Conservation (phyloP, 306 rosid genomes). For the Corylus heterophylla region DNA sequence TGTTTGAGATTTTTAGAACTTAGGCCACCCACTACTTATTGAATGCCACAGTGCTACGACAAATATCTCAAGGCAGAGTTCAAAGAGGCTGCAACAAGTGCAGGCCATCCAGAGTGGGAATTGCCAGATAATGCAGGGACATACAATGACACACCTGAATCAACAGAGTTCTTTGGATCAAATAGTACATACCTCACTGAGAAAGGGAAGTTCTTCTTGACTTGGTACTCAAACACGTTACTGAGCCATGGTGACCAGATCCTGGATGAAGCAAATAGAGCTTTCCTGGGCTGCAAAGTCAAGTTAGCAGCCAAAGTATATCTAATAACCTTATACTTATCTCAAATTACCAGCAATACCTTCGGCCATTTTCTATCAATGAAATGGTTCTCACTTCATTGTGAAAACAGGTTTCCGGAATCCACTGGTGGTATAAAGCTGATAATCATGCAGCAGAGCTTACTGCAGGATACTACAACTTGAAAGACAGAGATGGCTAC, state of each 20-base stretch:
- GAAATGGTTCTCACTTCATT: slow-evolving; percentile 15
- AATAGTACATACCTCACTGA: slow-evolving; percentile 67
- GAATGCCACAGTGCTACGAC: slow-evolving; percentile 73
- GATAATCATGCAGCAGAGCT: slow-evolving; percentile 87
- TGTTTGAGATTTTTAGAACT: background rate
- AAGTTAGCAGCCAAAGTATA: slow-evolving; percentile 86
- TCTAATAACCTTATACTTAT: background rate
- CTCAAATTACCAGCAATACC: slow-evolving; percentile 3
- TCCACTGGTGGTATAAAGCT: slow-evolving; percentile 89
- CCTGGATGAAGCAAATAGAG: slow-evolving; percentile 80
- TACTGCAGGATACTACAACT: slow-evolving; percentile 85
- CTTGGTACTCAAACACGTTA: slow-evolving; percentile 86
- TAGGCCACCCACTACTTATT: slow-evolving; percentile 9
- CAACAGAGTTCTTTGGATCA: slow-evolving; percentile 67
- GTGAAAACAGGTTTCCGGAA: slow-evolving; percentile 76
- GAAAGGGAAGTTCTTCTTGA: slow-evolving; percentile 72
- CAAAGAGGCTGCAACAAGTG: slow-evolving; percentile 55
- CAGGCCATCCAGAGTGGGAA: slow-evolving; percentile 85
- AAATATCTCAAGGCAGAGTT: slow-evolving; percentile 75
- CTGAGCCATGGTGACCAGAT: slow-evolving; percentile 79
- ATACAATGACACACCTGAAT: slow-evolving; percentile 65
- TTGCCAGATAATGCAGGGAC: slow-evolving; percentile 79
- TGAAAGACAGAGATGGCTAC: slow-evolving; percentile 79
- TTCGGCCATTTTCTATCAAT: slow-evolving; percentile 3
- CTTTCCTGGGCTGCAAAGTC: slow-evolving; percentile 69